Evolutionary conservation across 345 rosid genomes (phyloP), one percentile per base, ranked within the genome.

Genomic region (Linum usitatissimum): DNA sequence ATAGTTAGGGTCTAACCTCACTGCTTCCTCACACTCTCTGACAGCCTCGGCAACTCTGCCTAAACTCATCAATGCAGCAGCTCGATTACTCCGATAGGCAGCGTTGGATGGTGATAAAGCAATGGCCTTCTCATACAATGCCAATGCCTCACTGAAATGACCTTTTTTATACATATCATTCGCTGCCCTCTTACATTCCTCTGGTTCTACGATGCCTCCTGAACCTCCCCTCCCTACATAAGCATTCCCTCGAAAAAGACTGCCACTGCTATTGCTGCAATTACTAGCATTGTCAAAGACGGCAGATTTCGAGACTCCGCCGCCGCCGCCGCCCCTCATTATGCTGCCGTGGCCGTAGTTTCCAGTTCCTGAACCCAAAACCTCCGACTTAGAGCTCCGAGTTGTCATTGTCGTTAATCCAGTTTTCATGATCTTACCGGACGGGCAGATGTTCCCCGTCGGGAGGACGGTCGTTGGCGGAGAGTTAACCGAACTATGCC

Each of bases 321-420:
- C 30, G 7, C 68, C 71, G 1, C 83, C 85, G 1, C 83, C 85
- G 9, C 90, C 90, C 45, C 86, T 86, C 77, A 94, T 77, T 64
- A 94, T 80, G 69, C 86, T 94, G 5, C 99, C 99, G 36, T 88
- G 93, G 3, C 99, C 99, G 40, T 94, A 94, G 55, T 84, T 78
- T 2, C 84, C 91, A 28, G 78, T 78, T 9, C 95, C 91, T 3
- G 95, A 81, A 60, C 91, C 91, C 67, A 94, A 81, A 1, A 82
- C 87, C 70, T 84, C 87, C 19, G 78, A 59, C 69, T 81, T 86
- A 15, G 87, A 62, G 55, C 64, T 72, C 71, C 80, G 76, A 53
- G 60, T 48, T 40, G 66, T 75, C 34, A 77, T 70, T 30, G 70
- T 75, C 84, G 70, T 75, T 83, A 82, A 78, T 30, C 90, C 90